Conservation (phyloP, 352 stramenopile genomes). For the Globisporangium alternatum region DNA sequence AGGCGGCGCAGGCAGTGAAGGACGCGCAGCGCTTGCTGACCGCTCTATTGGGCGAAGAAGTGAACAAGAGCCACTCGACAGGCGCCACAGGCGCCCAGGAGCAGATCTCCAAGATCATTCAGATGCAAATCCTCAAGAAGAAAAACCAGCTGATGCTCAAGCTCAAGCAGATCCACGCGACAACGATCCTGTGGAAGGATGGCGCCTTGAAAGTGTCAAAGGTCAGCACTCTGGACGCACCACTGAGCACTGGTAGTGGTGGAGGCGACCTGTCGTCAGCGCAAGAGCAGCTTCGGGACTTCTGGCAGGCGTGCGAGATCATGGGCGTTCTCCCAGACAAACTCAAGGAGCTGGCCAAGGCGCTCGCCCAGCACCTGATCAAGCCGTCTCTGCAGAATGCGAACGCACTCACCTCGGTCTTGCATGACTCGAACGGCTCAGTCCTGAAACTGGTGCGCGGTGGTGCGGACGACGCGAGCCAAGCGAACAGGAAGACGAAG, state of each 20-base stretch:
- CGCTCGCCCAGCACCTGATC: conserved; percentile 42
- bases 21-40: conserved; percentile 35
- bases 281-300: conserved; percentile 27
- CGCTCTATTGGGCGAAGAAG: conserved; percentile 20
- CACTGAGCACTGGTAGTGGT: not conserved
- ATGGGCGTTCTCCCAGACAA: conserved; percentile 38
- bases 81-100: not conserved
- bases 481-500: conserved; percentile 7
- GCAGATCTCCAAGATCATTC: conserved; percentile 38
- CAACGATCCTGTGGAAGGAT: conserved; percentile 38
- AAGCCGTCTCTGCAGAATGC: conserved; percentile 42
- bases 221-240: not conserved
- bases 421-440: conserved; percentile 20
- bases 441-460: conserved; percentile 24
- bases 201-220: conserved; percentile 32
- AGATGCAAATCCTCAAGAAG: conserved; percentile 49
- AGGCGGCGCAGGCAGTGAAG: conserved; percentile 37
- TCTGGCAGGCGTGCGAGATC: conserved; percentile 60
- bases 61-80: not conserved
- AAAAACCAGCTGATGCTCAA: conserved; percentile 48
- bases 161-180: conserved; percentile 45
- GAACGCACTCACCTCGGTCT: conserved; percentile 21
- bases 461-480: conserved; percentile 4
- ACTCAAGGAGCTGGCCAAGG: conserved; percentile 58
- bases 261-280: not conserved